These are phyloP conservation scores for Bothriochloa decipiens DNA, from an alignment of 176 grass and related monocot genomes.

Conservation along the genomic window DNA sequence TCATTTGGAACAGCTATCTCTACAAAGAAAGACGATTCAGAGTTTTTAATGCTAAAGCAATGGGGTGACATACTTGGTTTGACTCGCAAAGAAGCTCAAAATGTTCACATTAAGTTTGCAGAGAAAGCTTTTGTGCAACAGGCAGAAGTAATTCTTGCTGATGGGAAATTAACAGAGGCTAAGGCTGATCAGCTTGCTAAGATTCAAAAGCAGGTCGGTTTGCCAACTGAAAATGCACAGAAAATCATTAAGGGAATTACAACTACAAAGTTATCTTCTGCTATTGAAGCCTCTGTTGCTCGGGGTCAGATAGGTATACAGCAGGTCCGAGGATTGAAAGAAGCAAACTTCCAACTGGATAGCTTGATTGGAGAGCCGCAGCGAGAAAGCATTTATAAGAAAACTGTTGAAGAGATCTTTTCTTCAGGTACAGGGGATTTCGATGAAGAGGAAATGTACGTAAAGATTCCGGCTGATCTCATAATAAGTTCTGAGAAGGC, in stretches of 20 bases:
- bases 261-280: constrained; percentile 78
- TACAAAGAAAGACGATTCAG: constrained; percentile 67
- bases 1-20: constrained; percentile 79
- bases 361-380: constrained; percentile 75
- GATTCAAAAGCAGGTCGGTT: constrained; percentile 87
- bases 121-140: constrained; percentile 95
- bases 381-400: constrained; percentile 83
- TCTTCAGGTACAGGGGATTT: constrained; percentile 88
- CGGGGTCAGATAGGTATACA: constrained; percentile 83
- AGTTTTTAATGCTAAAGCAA: constrained; percentile 82
- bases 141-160: constrained; percentile 96
- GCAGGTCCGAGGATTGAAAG: constrained; percentile 79
- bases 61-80: constrained; percentile 88
- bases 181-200: constrained; percentile 84
- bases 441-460: constrained; percentile 78
- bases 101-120: constrained; percentile 81
- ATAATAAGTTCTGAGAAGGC: constrained; percentile 83
- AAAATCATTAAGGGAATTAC: constrained; percentile 96
- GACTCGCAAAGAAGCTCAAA: constrained; percentile 70
- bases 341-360: constrained; percentile 74
- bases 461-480: constrained; percentile 80
- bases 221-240: constrained; percentile 86
- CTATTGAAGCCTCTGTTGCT: constrained; percentile 81
- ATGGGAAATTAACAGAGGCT: constrained; percentile 86
- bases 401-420: constrained; percentile 80